phyloP scores from a whole-genome alignment of 2,329 filamentous ascomycete genomes.

The Emergomyces africanus region DNA sequence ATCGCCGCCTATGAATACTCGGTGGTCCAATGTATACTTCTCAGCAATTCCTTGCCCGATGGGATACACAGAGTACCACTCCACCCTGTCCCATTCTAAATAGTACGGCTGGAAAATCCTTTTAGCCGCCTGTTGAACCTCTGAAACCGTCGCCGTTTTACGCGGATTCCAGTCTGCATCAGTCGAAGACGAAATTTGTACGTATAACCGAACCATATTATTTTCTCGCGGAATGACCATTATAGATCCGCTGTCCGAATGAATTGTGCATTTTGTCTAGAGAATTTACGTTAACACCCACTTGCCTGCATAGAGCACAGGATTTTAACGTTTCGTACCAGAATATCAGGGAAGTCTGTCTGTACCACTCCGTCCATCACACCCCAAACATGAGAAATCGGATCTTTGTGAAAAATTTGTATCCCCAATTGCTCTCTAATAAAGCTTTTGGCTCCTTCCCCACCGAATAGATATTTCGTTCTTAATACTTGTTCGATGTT shows the following conservation, averaged over 20 bases:
- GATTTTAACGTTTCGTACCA: slow-evolving; percentile 47
- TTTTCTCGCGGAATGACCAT: slow-evolving; percentile 66
- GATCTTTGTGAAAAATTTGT: slow-evolving; percentile 51
- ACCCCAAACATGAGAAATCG: slow-evolving; percentile 60
- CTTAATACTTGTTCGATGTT: slow-evolving; percentile 35
- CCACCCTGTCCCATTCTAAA: slow-evolving; percentile 50
- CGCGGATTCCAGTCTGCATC: slow-evolving; percentile 49
- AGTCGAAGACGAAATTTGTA: slow-evolving; percentile 49
- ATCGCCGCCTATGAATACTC: slow-evolving; percentile 54
- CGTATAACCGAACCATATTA: slow-evolving; percentile 38
- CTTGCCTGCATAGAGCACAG: background rate
- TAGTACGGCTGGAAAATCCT: slow-evolving; percentile 48
- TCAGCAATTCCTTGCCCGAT: slow-evolving; percentile 55
- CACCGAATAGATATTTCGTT: slow-evolving; percentile 59
- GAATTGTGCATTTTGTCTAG: slow-evolving; percentile 50
- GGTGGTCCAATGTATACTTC: slow-evolving; percentile 50
- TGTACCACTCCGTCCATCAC: slow-evolving; percentile 65
- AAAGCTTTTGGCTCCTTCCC: slow-evolving; percentile 56
- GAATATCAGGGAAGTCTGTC: slow-evolving; percentile 66
- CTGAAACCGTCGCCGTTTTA: slow-evolving; percentile 45
- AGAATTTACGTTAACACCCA: background rate
- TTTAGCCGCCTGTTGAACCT: slow-evolving; percentile 46
- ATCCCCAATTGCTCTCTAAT: slow-evolving; percentile 44
- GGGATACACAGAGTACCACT: slow-evolving; percentile 55
- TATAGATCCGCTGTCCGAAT: slow-evolving; percentile 62